phyloP scores from a whole-genome alignment of 768 basidiomycete species.

The Termitomyces sp. region DNA sequence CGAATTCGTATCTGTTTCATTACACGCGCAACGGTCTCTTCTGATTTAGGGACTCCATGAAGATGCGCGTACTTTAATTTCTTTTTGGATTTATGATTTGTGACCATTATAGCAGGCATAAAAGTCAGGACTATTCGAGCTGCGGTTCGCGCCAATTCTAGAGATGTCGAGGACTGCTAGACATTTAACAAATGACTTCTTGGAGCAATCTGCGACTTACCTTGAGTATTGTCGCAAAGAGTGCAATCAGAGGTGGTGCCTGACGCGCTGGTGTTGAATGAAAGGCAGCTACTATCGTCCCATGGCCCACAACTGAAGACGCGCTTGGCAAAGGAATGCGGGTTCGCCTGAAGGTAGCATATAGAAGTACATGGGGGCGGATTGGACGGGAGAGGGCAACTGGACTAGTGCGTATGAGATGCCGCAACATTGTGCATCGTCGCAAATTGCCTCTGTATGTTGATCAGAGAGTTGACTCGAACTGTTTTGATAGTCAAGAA shows the following conservation, averaged over 20 bases:
- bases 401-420: conserved; percentile 28
- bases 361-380: conserved; percentile 6
- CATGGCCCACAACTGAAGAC: not conserved
- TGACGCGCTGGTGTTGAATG: conserved; percentile 35
- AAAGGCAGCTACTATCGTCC: conserved; percentile 21
- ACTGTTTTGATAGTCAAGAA: not conserved
- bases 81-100: conserved; percentile 48
- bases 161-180: conserved; percentile 66
- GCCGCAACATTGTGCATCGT: conserved; percentile 55
- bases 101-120: conserved; percentile 63
- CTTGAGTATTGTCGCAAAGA: conserved; percentile 64
- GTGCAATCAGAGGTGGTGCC: conserved; percentile 40
- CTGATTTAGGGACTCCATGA: conserved; percentile 47
- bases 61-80: conserved; percentile 48
- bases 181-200: conserved; percentile 5
- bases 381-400: conserved; percentile 11
- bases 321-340: not conserved
- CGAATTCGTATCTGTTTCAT: conserved; percentile 46
- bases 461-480: conserved; percentile 1
- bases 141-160: conserved; percentile 68
- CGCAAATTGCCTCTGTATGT: not conserved
- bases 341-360: not conserved
- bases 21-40: conserved; percentile 47
- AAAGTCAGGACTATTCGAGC: conserved; percentile 74
- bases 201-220: conserved; percentile 28